A percentile compares a stretch with the other conserved stretches of the same genome.
Conservation (phyloP, 257 asterid genomes). For the Nicotiana tomentosiformis region DNA sequence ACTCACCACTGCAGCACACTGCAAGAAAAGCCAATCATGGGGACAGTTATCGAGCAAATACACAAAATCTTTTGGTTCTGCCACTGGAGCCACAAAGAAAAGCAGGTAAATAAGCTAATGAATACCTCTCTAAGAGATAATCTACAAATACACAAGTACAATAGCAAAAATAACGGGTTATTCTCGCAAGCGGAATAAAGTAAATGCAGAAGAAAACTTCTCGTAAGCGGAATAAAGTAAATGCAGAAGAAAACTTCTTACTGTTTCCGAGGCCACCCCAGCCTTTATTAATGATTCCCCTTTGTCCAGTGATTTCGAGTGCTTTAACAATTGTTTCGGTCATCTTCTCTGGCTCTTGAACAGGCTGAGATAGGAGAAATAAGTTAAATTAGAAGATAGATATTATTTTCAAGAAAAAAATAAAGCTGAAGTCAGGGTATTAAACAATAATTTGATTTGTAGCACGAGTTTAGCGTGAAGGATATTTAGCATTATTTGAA, state of each 20-base stretch:
- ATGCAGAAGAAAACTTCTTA: constrained; percentile 26
- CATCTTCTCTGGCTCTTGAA: constrained; percentile 79
- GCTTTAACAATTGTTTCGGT: constrained; percentile 70
- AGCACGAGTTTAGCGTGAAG: not conserved
- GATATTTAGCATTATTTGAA: not conserved
- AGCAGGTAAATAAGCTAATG: not conserved
- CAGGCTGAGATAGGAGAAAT: constrained; percentile 53
- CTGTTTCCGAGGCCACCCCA: constrained; percentile 94
- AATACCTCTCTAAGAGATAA: not conserved
- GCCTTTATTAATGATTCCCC: constrained; percentile 92
- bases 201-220: constrained; percentile 13
- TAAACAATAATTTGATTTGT: not conserved
- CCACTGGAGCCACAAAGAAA: constrained; percentile 38
- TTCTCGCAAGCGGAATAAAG: not conserved
- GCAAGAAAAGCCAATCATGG: constrained; percentile 88
- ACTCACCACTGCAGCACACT: constrained; percentile 81
- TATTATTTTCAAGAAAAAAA: not conserved
- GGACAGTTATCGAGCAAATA: constrained; percentile 74
- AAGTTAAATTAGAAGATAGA: constrained; percentile 4
- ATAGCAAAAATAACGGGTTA: not conserved
- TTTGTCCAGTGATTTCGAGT: constrained; percentile 67
- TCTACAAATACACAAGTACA: not conserved
- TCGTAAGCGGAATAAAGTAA: not conserved
- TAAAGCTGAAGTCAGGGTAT: not conserved
- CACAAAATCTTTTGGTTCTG: constrained; percentile 61